phyloP scores from a whole-genome alignment of 2,329 filamentous ascomycete species.

The Dothistroma pini region DNA sequence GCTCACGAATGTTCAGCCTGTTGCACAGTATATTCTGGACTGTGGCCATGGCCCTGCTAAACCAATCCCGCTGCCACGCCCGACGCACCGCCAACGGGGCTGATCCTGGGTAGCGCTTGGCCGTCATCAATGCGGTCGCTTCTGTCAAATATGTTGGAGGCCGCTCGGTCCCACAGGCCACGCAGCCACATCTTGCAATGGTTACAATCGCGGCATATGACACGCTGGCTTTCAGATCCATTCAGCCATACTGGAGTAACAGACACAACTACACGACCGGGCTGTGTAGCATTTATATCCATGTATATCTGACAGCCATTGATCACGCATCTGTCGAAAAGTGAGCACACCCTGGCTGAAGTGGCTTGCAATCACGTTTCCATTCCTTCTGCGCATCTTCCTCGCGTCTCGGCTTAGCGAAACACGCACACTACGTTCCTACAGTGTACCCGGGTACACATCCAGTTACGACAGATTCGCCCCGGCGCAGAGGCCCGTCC shows the following conservation, averaged over 20 bases:
- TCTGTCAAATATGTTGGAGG: constrained; percentile 1
- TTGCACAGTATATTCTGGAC: not conserved
- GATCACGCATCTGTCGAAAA: constrained; percentile 2
- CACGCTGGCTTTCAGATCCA: not conserved
- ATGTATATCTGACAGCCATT: not conserved
- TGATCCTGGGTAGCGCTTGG: not conserved
- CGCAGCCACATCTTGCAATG: not conserved
- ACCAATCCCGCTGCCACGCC: not conserved
- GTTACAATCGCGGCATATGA: not conserved
- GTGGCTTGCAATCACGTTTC: not conserved
- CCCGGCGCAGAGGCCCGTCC: not conserved
- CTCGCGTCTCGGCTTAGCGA: not conserved
- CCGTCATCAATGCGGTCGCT: not conserved
- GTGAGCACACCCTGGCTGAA: not conserved
- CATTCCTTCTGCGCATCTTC: not conserved
- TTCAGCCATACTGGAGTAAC: not conserved
- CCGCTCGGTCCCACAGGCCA: not conserved
- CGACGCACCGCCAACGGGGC: not conserved
- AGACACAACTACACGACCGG: not conserved
- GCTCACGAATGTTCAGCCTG: not conserved
- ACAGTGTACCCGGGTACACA: not conserved
- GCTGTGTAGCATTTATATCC: not conserved
- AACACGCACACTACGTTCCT: not conserved
- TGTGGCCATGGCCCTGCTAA: not conserved
- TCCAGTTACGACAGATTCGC: not conserved